A percentile compares a stretch with the other conserved stretches of the same genome.
Evolutionary conservation across 441 rosid genomes (phyloP).

Genomic region (Biscutella laevigata): DNA sequence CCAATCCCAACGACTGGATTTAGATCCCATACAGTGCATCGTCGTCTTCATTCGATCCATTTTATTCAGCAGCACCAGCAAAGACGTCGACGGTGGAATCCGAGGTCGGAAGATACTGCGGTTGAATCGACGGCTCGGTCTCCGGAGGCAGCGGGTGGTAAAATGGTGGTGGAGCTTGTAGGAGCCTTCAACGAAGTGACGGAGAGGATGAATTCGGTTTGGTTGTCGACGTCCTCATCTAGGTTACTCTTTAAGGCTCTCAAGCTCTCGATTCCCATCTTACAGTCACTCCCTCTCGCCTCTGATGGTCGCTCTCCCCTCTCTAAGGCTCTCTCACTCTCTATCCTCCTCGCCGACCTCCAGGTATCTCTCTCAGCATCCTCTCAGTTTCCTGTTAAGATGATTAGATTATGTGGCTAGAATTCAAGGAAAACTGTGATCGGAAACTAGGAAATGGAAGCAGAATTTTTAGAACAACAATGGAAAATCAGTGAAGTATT

Average conservation of each 20-base stretch:
- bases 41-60: constrained; percentile 4
- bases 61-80: neutral
- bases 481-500: too few relatives aligned
- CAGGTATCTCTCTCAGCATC: constrained; percentile 36
- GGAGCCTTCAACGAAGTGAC: constrained; percentile 87
- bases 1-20: constrained; percentile 22
- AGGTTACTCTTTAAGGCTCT: constrained; percentile 66
- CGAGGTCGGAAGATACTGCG: constrained; percentile 13
- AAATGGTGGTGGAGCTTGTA: constrained; percentile 97
- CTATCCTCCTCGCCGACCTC: constrained; percentile 77
- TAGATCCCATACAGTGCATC: constrained; percentile 9
- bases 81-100: constrained; percentile 20
- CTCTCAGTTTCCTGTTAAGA: neutral
- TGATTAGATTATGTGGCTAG: neutral
- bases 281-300: constrained; percentile 56
- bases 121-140: constrained; percentile 27
- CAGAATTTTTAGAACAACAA: neutral
- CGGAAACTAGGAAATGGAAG: neutral
- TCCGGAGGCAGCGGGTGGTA: constrained; percentile 70
- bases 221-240: constrained; percentile 74
- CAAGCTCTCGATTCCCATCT: constrained; percentile 76
- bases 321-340: constrained; percentile 74
- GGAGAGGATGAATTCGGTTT: constrained; percentile 73
- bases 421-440: neutral
- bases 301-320: constrained; percentile 69